Evolutionary conservation across 345 rosid genomes (phyloP).

Genomic region (Eucalyptus cladocalyx): DNA sequence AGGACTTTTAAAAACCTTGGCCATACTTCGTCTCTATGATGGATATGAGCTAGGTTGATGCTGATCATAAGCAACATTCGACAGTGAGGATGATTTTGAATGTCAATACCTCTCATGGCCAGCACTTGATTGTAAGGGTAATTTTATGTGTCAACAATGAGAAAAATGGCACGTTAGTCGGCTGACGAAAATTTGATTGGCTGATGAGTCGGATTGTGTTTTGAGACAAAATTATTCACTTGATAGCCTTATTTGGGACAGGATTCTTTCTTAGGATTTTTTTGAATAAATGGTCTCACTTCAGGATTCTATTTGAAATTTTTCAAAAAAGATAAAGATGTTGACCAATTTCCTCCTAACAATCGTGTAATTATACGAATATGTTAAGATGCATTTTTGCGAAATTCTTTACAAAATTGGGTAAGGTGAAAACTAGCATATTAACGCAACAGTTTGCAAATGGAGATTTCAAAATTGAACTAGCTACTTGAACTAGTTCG

Average conservation of each 20-base stretch:
- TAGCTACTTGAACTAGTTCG: neutral
- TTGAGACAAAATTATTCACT: neutral
- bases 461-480: neutral
- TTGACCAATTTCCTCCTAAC: neutral
- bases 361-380: neutral
- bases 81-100: too few species aligned
- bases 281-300: accelerated
- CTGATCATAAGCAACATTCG: accelerated
- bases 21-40: too few species aligned
- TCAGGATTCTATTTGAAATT: too few species aligned
- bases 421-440: neutral
- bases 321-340: neutral
- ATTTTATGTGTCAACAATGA: too few species aligned
- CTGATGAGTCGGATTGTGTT: neutral
- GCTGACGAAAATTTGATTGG: accelerated
- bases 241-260: accelerated
- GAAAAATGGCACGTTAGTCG: neutral
- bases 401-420: neutral
- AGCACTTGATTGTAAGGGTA: accelerated
- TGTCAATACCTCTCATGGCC: too few species aligned
- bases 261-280: neutral
- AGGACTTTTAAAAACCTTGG: too few species aligned
- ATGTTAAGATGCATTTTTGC: neutral
- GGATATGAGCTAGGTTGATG: too few species aligned
- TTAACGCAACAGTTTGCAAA: neutral